Base-by-base conservation (phyloP, 257 asterid species). In the Salvia rosmarinus region DNA sequence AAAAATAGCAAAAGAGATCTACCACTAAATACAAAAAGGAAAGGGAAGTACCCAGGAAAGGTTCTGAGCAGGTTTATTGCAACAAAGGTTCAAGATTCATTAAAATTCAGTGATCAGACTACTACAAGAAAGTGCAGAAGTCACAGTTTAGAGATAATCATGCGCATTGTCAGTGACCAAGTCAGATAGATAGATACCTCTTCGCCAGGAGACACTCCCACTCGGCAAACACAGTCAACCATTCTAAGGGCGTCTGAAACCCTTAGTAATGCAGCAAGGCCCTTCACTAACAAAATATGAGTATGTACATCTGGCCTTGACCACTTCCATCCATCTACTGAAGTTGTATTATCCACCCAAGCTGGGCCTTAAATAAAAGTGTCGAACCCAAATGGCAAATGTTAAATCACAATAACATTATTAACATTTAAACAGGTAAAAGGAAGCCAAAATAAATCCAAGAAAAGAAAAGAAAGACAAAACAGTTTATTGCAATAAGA, bases 221-320 rank as follows among this genome's bases (percentile, higher is more conserved):
- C 96, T 70, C 97, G 92, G 78, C 96, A 93, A 77, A 86, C 87
- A 77, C 71, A 85, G 47, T 86, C 84, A 39, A 94, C 77, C 78
- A 89, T 75, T 77, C 66, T 76, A 71, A 94, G 86, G 65, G 98
- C 97, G 80, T 94, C 98, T 19, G 96, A 83, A 68, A 94, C 90
- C 78, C 96, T 91, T 25, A 91, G 72, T 14, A 75, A 73, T 52
- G 88, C 85, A 43, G 97, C 98, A 49, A 91, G 97, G 25, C 95
- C 95, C 78, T 69, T 85, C 64, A 89, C 83, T 65, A 91, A 80
- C 67, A 85, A 43, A 5, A 87, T 74, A 73, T 89, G 91, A n/a
- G 86, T 86, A 78, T 72, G 71, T 32, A 82, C 95, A 78, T 90
- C 91, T 8, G 98, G 96, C 81, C 96, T 87, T 34, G 97, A 86